Conservation (phyloP, 495 filamentous ascomycete species). For the Jackrogersella multiformis region DNA sequence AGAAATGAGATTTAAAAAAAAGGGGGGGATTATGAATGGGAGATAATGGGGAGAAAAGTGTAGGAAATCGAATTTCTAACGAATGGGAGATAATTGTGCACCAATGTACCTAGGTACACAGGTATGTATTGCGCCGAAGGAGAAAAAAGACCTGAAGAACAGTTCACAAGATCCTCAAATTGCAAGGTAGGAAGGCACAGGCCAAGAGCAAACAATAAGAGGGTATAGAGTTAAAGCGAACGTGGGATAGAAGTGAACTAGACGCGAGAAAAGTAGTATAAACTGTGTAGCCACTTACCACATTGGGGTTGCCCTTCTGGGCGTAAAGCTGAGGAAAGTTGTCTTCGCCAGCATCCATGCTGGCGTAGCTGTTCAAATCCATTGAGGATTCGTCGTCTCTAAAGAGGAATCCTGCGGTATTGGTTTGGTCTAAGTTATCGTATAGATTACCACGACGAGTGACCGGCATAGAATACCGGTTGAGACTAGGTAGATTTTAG, state of each 20-base stretch:
- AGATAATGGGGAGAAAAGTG: background rate
- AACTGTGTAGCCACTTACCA: conserved; percentile 65
- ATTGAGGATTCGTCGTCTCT: conserved; percentile 76
- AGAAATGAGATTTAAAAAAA: background rate
- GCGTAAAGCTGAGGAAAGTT: conserved; percentile 84
- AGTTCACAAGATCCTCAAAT: background rate
- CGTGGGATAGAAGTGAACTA: conserved; percentile 8
- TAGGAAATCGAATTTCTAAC: background rate
- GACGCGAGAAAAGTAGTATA: conserved; percentile 3
- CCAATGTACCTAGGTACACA: background rate
- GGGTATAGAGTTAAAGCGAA: background rate
- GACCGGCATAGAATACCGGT: conserved; percentile 91
- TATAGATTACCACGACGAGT: conserved; percentile 69
- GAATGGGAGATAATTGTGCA: background rate
- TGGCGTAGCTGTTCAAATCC: conserved; percentile 68
- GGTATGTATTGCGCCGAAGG: background rate
- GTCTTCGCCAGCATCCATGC: conserved; percentile 79
- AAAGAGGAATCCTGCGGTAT: conserved; percentile 84
- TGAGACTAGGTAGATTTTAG: conserved; percentile 60
- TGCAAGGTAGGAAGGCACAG: background rate
- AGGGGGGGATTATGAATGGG: background rate
- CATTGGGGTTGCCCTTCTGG: conserved; percentile 70
- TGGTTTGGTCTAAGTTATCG: conserved; percentile 73
- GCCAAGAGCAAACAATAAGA: background rate
- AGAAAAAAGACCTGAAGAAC: background rate